phyloP scores from a whole-genome alignment of 2,329 filamentous ascomycete species.

The Ophiocordyceps camponoti-rufipedis region DNA sequence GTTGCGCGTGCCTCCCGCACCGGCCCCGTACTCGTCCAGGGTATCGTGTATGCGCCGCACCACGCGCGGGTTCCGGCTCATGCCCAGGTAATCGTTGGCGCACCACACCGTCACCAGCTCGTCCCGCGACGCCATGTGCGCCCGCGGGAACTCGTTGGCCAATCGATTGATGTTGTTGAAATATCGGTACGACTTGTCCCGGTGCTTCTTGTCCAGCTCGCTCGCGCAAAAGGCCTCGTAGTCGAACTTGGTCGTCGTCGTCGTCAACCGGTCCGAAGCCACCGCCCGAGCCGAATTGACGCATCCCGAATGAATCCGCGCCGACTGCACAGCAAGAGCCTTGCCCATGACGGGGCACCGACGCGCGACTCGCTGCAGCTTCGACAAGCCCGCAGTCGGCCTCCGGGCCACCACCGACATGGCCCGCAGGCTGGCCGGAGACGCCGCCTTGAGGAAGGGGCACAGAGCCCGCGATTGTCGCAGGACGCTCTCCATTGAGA shows the following conservation, averaged over 20 bases:
- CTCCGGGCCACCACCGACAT: slow-evolving; percentile 58
- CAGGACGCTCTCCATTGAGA: slow-evolving; percentile 81
- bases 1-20: slow-evolving; percentile 88
- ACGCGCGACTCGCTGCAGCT: slow-evolving; percentile 81
- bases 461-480: slow-evolving; percentile 94
- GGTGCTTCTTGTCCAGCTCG: slow-evolving; percentile 96
- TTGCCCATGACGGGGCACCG: slow-evolving; percentile 99
- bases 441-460: slow-evolving; percentile 90
- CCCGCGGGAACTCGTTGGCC: slow-evolving; percentile 87
- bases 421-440: slow-evolving; percentile 76
- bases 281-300: slow-evolving; percentile 45
- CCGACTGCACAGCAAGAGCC: slow-evolving; percentile 74
- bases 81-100: slow-evolving; percentile 96
- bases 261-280: slow-evolving; percentile 1
- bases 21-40: slow-evolving; percentile 83
- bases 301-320: slow-evolving; percentile 65
- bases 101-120: slow-evolving; percentile 96
- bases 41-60: slow-evolving; percentile 88
- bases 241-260: slow-evolving; percentile 46
- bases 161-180: slow-evolving; percentile 99
- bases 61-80: slow-evolving; percentile 82
- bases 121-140: slow-evolving; percentile 69
- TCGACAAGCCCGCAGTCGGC: slow-evolving; percentile 71
- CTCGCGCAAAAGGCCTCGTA: slow-evolving; percentile 77
- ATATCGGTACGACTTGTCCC: slow-evolving; percentile 98